Evolutionary conservation across 805 yeast species (phyloP), one percentile per base, ranked within the genome.

Genomic region (Scheffersomyces coipomensis): DNA sequence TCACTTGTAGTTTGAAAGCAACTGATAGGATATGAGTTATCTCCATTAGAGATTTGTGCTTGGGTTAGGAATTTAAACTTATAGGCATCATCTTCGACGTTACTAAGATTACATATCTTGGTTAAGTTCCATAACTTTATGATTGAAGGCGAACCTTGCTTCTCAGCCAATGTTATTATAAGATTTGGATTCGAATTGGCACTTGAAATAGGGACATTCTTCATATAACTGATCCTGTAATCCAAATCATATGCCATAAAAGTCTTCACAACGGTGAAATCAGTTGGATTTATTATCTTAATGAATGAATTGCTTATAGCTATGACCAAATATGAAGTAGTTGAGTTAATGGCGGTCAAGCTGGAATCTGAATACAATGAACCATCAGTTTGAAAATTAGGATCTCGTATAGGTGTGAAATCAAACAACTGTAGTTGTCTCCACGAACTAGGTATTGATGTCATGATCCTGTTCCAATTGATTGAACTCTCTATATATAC

Each of bases 341-440:
- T 68, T 2, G 88, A 68, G 29, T 83, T 71, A 4, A 85, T 74
- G 1, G 88, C 79, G 4, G 85, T 71, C 27, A 89, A 58, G 10
- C 80, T 68, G 1, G 90, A 81, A 53, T 89, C 96, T 1, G 97
- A 87, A 59, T 84, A 90, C 19, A 90, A 66, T 0, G 86, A 84
- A 4, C 73, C 66, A 3, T 69, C 71, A 0, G 83, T 68, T 5
- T 83, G 82, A 40, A 76, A 73, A 43, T 76, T 68, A 4, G 98
- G 98, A 55, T 93, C 99, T 44, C 81, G 66, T 15, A 93, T 84
- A 5, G 97, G 97, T 0, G 81, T 73, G 26, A 78, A 73, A 38
- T 88, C 96, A 58, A 85, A 89, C 60, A 91, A 85, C 44, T 87
- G 88, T 62, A 91, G 86, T 54, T 86, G 96, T 43, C 91, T 71